Evolutionary conservation across 2,329 filamentous ascomycete genomes (phyloP), one percentile per base, ranked within the genome.

Genomic region (Penicillium sp.): DNA sequence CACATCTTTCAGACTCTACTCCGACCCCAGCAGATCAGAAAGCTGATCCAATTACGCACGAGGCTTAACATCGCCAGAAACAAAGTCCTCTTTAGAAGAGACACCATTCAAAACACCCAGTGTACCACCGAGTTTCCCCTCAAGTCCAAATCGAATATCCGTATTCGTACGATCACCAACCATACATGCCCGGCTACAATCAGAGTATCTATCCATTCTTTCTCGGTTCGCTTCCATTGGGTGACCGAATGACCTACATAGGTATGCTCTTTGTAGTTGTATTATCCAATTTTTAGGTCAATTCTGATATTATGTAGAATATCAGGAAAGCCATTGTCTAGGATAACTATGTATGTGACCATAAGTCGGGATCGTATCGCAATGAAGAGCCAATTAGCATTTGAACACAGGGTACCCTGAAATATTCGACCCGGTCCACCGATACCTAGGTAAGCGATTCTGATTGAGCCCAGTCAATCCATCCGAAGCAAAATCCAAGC

Each of bases 131-230:
- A 99, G 81, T 61, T 88, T 88, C 0, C 93, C 93, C 70, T 97
- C 88, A 60, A 97, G 83, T 4, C 94, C 94, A 72, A 99, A 99
- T 72, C 89, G 87, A 71, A 99, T 97, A 75, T 99, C 94, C 0
- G 94, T 99, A 73, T 97, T 90, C 61, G 96, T 79, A 30, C 94
- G 83, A 73, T 22, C 22, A 22, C 22, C 22, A 22, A 22, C 22
- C 22, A 22, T 22, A 4, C 4, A 22, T 22, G 4, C 22, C 22
- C 22, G 3, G 22, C 3, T 22, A 22, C 22, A 4, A 22, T 22
- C 22, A 1, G 4, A 11, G 10, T 42, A 6, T 16, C 38, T n/a
- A n/a, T 5, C 25, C 2, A 11, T 28, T 16, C 19, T 26, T 22
- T 42, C 26, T n/a, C n/a, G 5, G 5, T 26, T 17, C 16, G 5